Evolutionary conservation across 768 basidiomycete species (phyloP).

Genomic region (Lyophyllum shimeji): DNA sequence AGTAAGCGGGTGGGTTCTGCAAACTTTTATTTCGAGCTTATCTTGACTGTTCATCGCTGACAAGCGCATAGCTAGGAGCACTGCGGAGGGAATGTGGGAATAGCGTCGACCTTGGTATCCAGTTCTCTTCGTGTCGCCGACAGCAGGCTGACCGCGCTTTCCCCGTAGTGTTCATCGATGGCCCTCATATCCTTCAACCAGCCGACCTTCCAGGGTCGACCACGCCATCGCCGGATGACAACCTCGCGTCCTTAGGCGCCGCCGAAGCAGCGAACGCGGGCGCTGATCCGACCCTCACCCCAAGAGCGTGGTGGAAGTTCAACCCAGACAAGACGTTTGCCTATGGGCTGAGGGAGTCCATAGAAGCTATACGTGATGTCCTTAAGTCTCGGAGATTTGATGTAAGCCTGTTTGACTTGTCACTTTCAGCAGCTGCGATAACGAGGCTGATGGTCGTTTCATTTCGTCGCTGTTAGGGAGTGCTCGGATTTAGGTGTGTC

Average conservation of each 20-base stretch:
- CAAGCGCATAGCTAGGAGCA: conserved; percentile 56
- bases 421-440: conserved; percentile 1
- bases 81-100: conserved; percentile 69
- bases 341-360: conserved; percentile 56
- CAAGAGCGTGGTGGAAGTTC: conserved; percentile 73
- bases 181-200: conserved; percentile 64
- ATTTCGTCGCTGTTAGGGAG: conserved; percentile 46
- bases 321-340: conserved; percentile 52
- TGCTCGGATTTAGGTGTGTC: conserved; percentile 75
- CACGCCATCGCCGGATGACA: conserved; percentile 22
- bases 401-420: conserved; percentile 38
- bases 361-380: conserved; percentile 53
- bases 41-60: background rate
- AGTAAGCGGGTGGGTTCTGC: conserved; percentile 60
- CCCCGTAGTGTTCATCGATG: conserved; percentile 69
- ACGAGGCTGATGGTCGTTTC: conserved; percentile 9
- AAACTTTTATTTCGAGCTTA: background rate
- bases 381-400: conserved; percentile 63
- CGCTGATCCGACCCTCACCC: conserved; percentile 51
- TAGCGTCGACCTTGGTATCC: conserved; percentile 62
- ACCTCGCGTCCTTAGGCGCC: conserved; percentile 28
- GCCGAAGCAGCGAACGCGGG: conserved; percentile 36
- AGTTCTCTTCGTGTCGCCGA: background rate
- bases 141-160: background rate
- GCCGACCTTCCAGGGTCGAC: conserved; percentile 47